These are phyloP conservation scores for Raffaelea ambrosiae DNA, from an alignment of 2,329 filamentous ascomycete species.

Conservation along the genomic window DNA sequence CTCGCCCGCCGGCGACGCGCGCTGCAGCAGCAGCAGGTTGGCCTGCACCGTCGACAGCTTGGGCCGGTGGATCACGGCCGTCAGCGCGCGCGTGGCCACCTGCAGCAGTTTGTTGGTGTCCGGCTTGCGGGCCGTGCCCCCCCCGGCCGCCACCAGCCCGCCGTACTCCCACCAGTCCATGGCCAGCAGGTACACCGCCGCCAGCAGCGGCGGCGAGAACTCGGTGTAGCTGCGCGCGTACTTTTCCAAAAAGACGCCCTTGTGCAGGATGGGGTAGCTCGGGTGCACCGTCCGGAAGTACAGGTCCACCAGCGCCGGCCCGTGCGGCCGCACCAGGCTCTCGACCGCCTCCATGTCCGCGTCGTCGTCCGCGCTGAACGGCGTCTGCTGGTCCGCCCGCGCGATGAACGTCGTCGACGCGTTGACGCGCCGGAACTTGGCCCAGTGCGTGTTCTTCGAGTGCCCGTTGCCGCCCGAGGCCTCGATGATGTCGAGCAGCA, in stretches of 20 bases:
- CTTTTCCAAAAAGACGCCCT: constrained; percentile 69
- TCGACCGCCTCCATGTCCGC: constrained; percentile 9
- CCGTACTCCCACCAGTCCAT: constrained; percentile 68
- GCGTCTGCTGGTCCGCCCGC: constrained; percentile 14
- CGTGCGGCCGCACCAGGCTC: constrained; percentile 62
- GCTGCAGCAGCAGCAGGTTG: constrained; percentile 64
- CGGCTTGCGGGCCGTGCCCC: constrained; percentile 15
- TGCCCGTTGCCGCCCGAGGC: constrained; percentile 8
- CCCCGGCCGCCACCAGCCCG: constrained; percentile 50
- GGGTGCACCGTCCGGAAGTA: constrained; percentile 79
- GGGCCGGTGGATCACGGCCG: constrained; percentile 69
- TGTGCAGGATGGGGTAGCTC: constrained; percentile 74
- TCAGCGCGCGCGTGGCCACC: constrained; percentile 46
- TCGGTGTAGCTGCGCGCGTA: constrained; percentile 64
- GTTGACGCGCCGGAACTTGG: constrained; percentile 18
- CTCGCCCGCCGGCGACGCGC: constrained; percentile 55
- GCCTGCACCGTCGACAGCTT: constrained; percentile 77
- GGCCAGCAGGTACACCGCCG: constrained; percentile 75
- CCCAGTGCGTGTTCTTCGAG: too few relatives aligned
- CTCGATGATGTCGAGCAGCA: constrained; percentile 16
- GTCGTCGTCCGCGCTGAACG: constrained; percentile 10
- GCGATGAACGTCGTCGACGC: constrained; percentile 15
- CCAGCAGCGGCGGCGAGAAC: constrained; percentile 68
- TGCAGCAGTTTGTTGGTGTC: constrained; percentile 67
- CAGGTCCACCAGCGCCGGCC: constrained; percentile 66